phyloP scores from a whole-genome alignment of 2,329 filamentous ascomycete genomes.

The Penicillium sclerotiorum region DNA sequence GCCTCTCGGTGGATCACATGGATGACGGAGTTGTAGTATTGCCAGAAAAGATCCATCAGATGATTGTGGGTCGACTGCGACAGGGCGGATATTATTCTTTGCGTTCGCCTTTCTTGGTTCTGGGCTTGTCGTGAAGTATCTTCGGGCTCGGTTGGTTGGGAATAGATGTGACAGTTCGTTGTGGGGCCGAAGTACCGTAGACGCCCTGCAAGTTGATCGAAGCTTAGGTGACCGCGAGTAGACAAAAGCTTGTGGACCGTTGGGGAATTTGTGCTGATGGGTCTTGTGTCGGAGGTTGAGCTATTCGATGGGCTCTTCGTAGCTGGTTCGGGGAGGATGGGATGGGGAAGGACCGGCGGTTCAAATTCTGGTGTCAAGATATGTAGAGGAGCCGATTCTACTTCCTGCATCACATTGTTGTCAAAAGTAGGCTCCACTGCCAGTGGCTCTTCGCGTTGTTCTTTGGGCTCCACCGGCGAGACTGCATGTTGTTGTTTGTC shows the following conservation, averaged over 20 bases:
- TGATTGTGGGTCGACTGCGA: neutral
- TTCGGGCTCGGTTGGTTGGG: neutral
- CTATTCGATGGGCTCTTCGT: neutral
- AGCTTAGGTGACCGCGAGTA: neutral
- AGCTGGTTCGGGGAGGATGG: neutral
- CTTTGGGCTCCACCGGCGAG: no score
- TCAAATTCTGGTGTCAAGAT: no score
- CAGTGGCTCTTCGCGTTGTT: no score
- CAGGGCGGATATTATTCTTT: neutral
- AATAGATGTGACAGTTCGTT: neutral
- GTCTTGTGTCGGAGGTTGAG: neutral
- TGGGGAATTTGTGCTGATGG: neutral
- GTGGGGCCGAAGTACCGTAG: neutral
- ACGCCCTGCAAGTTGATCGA: neutral
- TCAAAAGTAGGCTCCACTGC: no score
- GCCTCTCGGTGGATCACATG: neutral
- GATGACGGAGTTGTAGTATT: neutral
- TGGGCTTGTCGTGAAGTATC: neutral
- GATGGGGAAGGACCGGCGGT: no score
- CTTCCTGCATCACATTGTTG: no score
- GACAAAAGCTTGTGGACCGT: conserved; percentile 1
- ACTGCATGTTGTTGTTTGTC: no score
- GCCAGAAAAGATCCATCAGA: neutral
- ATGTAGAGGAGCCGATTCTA: no score
- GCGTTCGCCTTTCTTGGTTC: neutral